Base-by-base conservation (phyloP, 1,284 basidiomycete species). In the Ustilago cynodontis region DNA sequence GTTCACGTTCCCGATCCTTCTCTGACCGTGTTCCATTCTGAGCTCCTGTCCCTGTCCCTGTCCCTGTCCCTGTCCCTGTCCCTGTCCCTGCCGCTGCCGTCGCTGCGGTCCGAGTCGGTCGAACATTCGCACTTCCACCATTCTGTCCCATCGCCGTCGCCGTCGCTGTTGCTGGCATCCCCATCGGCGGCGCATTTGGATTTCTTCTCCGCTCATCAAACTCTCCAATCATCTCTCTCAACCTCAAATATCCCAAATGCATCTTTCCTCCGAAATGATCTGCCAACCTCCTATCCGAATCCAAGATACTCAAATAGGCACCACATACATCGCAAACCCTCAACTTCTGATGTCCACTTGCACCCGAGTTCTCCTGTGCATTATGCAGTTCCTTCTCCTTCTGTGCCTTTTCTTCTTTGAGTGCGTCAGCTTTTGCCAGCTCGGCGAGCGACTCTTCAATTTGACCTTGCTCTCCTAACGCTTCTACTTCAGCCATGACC, bases 261-360 rank as follows among this genome's bases (percentile, higher is more conserved):
- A 99, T 97, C 95, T 99, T 99, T 82, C 97, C 97, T 88, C 97
- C 97, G 88, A 99, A 99, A 87, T 99, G 97, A 88, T 99, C 97
- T 57, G 97, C 97, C 75, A 99, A 89, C 86, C 97, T 94, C 86
- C 97, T 92, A 88, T 99, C 97, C 72, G 95, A 98, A 87, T 99
- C 97, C 68, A 99, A 90, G 31, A 99, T 94, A 35, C 94, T 97
- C 52, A 99, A 89, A 88, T 99, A 99, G 22, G 97, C 97, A 84
- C 97, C 97, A 87, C 97, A 99, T 43, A 98, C 95, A 88, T 99
- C 97, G 88, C 97, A 99, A 28, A 99, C 97, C 77, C 97, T 92
- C 82, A 99, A 89, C 88, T 99, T 99, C 88, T 99, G 97, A 88
- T 99, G 96, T 28, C 97, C 97, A 68, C 94, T 97, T 2, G 97